Conservation (phyloP, 176 grass and related monocot genomes). For the Chloris gayana region DNA sequence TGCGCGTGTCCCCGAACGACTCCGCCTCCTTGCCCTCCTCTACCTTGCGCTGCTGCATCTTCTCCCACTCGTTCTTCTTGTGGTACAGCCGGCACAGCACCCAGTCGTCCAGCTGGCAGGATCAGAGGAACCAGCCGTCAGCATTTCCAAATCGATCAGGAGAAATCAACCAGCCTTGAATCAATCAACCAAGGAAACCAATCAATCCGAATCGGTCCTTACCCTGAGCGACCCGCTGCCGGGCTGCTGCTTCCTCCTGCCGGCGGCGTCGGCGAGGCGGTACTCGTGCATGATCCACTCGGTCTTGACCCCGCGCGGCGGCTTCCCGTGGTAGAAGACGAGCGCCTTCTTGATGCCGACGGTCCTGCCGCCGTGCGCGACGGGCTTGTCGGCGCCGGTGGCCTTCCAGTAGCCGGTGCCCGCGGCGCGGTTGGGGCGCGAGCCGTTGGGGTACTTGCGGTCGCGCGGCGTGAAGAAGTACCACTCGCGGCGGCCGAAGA, state of each 20-base stretch:
- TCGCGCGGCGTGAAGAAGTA: conserved; percentile 92
- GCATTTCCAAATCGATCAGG: not conserved
- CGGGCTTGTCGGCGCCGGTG: conserved; percentile 79
- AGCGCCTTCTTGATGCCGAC: conserved; percentile 85
- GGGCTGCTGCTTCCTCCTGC: conserved; percentile 22
- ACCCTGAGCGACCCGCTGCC: conserved; percentile 56
- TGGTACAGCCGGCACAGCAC: conserved; percentile 78
- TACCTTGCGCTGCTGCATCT: conserved; percentile 45
- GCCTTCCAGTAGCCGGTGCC: conserved; percentile 83
- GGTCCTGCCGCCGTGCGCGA: not conserved
- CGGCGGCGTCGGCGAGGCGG: conserved; percentile 38
- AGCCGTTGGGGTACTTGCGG: conserved; percentile 91
- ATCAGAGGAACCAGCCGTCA: not conserved
- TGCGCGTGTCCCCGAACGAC: conserved; percentile 50
- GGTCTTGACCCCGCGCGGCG: conserved; percentile 54
- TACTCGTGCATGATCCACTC: conserved; percentile 93
- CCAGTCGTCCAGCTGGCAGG: conserved; percentile 76
- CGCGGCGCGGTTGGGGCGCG: conserved; percentile 62
- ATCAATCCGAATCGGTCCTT: not conserved
- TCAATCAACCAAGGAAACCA: not conserved
- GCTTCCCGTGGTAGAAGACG: conserved; percentile 81
- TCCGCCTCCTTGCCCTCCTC: not conserved
- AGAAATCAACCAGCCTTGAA: not conserved
- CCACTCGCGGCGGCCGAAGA: conserved; percentile 82
- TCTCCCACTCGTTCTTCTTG: conserved; percentile 87